These are phyloP conservation scores for Cladosporium cucumerinum DNA, from an alignment of 2,329 filamentous ascomycete genomes.

Conservation along the genomic window DNA sequence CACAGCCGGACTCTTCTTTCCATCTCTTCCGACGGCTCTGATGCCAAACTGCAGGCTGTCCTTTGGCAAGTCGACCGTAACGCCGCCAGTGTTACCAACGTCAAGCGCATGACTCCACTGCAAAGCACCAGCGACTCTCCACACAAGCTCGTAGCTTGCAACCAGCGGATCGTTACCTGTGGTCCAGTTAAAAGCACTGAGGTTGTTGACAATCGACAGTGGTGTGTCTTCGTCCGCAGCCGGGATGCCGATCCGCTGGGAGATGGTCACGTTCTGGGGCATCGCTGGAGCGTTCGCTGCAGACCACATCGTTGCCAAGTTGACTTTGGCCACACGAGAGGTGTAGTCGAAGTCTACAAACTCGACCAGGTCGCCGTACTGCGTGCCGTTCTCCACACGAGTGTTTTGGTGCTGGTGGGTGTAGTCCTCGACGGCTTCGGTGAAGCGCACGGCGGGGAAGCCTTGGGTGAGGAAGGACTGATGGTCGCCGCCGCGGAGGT, in stretches of 20 bases:
- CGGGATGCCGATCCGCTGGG: conserved; percentile 26
- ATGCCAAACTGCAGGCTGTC: conserved; percentile 59
- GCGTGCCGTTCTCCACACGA: conserved; percentile 47
- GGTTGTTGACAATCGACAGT: conserved; percentile 38
- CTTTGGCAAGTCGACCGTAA: conserved; percentile 51
- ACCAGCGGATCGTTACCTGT: conserved; percentile 41
- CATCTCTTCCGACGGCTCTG: conserved; percentile 49
- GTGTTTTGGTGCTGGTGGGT: conserved; percentile 57
- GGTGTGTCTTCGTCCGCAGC: conserved; percentile 25
- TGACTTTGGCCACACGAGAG: conserved; percentile 53
- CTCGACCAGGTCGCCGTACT: conserved; percentile 55
- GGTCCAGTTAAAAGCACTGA: conserved; percentile 50
- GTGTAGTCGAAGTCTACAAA: conserved; percentile 58
- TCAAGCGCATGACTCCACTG: conserved; percentile 37
- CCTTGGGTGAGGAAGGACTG: conserved; percentile 54
- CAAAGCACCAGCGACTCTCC: conserved; percentile 50
- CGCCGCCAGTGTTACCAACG: conserved; percentile 48
- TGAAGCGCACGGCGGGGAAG: conserved; percentile 55
- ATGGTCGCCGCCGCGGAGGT: conserved; percentile 57
- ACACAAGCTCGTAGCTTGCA: conserved; percentile 55
- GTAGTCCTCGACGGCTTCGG: conserved; percentile 57
- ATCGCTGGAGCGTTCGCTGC: conserved; percentile 51
- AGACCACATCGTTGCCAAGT: conserved; percentile 54
- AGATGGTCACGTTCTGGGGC: conserved; percentile 49
- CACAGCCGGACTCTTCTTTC: conserved; percentile 50